These are phyloP conservation scores for Syzygium grande DNA, from an alignment of 345 rosid genomes.

Conservation along the genomic window DNA sequence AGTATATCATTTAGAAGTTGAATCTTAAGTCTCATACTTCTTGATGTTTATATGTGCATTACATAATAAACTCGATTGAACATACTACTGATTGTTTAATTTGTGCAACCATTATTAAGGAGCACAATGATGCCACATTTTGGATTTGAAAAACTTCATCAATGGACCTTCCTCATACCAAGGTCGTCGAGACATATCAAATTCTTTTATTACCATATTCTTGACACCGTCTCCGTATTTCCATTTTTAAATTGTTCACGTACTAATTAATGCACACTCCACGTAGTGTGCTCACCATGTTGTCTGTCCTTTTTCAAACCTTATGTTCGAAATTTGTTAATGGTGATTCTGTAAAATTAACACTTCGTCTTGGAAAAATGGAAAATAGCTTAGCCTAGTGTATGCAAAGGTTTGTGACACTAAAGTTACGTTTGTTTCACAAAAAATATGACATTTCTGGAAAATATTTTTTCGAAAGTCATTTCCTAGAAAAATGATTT, in stretches of 20 bases:
- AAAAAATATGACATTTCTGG: neutral
- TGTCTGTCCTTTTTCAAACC: neutral
- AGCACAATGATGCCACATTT: neutral
- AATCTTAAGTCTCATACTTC: neutral
- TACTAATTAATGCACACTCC: neutral
- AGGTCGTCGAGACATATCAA: neutral
- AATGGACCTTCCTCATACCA: neutral
- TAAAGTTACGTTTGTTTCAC: rapidly evolving
- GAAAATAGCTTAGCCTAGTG: neutral
- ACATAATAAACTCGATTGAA: neutral
- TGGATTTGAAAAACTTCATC: neutral
- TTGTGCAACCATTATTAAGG: neutral
- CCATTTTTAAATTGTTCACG: neutral
- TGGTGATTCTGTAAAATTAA: neutral
- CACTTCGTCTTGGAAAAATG: neutral
- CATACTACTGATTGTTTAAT: neutral
- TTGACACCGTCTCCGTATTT: neutral
- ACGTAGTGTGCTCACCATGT: neutral
- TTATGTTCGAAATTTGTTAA: neutral
- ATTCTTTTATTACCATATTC: neutral
- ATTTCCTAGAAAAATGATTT: too few species aligned
- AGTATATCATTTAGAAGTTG: neutral
- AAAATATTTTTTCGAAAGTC: too few species aligned
- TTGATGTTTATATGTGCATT: neutral
- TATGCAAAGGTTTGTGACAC: neutral